These are phyloP conservation scores for Scenedesmus sp. DNA, from an alignment of 163 green algal species.

Conservation along the genomic window DNA sequence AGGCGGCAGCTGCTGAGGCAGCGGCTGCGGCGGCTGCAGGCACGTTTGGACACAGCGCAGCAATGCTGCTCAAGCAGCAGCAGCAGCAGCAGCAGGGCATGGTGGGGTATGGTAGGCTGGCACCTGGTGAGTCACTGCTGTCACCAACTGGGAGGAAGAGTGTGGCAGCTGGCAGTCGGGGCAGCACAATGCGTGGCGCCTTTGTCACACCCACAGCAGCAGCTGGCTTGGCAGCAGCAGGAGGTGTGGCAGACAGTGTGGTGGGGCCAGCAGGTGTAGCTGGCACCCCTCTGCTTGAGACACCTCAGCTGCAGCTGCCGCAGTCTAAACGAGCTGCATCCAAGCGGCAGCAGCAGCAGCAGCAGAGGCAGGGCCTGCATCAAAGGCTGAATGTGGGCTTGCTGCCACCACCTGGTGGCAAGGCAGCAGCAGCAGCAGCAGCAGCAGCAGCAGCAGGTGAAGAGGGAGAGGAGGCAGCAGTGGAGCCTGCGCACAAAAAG, in stretches of 20 bases:
- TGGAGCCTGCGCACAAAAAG: not conserved
- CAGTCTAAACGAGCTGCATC: not conserved
- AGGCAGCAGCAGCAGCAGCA: not conserved
- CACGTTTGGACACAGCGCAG: not conserved
- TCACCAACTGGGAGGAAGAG: not conserved
- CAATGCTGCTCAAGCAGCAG: conserved; percentile 3
- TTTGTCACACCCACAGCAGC: not conserved
- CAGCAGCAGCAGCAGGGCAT: not conserved
- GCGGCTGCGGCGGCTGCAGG: not conserved
- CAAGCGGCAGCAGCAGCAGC: conserved; percentile 5
- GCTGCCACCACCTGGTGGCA: not conserved
- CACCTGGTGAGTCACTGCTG: not conserved
- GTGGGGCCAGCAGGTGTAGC: not conserved
- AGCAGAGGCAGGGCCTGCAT: not conserved
- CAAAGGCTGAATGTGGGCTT: not conserved
- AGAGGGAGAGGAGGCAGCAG: not conserved
- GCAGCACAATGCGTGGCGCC: not conserved
- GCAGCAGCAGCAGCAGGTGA: not conserved
- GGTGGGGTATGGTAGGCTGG: not conserved
- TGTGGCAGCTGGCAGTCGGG: not conserved
- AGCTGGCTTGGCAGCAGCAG: not conserved
- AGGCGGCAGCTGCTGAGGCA: not conserved
- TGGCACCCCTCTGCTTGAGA: not conserved
- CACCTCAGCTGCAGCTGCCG: not conserved
- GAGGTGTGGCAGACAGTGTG: not conserved